Evolutionary conservation across 345 rosid genomes (phyloP).

Genomic region (Ceriops tagal): DNA sequence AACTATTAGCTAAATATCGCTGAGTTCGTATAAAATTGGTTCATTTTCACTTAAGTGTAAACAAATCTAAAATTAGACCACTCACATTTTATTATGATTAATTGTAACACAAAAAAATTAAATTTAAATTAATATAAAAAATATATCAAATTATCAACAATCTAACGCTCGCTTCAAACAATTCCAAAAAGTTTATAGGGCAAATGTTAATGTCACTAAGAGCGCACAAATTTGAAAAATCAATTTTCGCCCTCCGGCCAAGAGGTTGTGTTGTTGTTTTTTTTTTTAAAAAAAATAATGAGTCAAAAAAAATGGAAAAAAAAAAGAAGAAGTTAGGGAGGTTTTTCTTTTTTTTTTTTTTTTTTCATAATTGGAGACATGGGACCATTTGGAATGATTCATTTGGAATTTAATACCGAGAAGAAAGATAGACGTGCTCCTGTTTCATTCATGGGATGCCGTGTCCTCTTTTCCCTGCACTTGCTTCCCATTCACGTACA

Average conservation of each 20-base stretch:
- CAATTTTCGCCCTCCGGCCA: background rate
- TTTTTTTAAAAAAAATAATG: background rate
- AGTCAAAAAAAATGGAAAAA: slow-evolving; percentile 13
- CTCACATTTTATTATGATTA: too few relatives aligned
- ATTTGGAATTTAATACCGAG: background rate
- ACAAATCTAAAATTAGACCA: too few relatives aligned
- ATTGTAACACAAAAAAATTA: too few relatives aligned
- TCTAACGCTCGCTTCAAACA: too few relatives aligned
- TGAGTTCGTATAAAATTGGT: too few relatives aligned
- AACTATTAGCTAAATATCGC: too few relatives aligned
- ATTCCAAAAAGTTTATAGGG: too few relatives aligned
- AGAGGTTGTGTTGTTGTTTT: background rate
- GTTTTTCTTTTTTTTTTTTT: background rate
- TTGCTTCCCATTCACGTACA: slow-evolving; percentile 26
- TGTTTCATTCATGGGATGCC: background rate
- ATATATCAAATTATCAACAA: too few relatives aligned
- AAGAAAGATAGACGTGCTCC: background rate
- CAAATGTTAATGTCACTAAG: too few relatives aligned
- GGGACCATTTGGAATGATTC: slow-evolving; percentile 30
- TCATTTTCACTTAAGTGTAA: too few relatives aligned
- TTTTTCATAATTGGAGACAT: background rate
- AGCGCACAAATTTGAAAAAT: too few relatives aligned
- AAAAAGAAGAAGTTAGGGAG: background rate
- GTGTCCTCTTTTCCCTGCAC: slow-evolving; percentile 19
- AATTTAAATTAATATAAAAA: too few relatives aligned